Conservation (phyloP, 805 yeast species). For the Priceomyces haplophilus region DNA sequence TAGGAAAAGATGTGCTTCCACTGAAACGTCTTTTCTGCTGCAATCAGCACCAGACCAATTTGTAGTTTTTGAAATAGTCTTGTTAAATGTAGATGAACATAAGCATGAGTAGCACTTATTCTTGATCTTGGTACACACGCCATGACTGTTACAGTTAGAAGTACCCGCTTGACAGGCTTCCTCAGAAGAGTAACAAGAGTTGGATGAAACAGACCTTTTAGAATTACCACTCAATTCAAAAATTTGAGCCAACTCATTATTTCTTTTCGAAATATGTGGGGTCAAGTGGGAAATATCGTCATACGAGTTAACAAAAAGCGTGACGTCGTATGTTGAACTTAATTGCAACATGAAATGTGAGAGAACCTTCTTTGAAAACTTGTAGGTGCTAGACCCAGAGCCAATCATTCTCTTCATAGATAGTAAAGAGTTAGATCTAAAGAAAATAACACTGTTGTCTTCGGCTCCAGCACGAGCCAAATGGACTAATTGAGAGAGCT, state of each 20-base stretch:
- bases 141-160: slow-evolving; percentile 52
- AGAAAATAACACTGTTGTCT: slow-evolving; percentile 25
- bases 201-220: slow-evolving; percentile 2
- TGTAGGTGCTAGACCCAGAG: slow-evolving; percentile 37
- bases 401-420: slow-evolving; percentile 45
- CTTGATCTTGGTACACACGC: slow-evolving; percentile 41
- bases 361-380: slow-evolving; percentile 35
- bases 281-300: slow-evolving; percentile 2
- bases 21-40: slow-evolving; percentile 63
- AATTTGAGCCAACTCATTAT: slow-evolving; percentile 17
- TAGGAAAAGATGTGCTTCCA: slow-evolving; percentile 63
- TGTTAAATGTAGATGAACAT: slow-evolving; percentile 45
- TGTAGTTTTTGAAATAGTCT: slow-evolving; percentile 43
- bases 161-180: slow-evolving; percentile 48
- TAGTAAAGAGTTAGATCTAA: slow-evolving; percentile 42
- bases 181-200: slow-evolving; percentile 39
- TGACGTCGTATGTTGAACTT: slow-evolving; percentile 21
- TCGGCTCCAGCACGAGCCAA: slow-evolving; percentile 25
- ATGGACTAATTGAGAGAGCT: slow-evolving; percentile 46
- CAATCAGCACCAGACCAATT: slow-evolving; percentile 60
- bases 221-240: slow-evolving; percentile 3
- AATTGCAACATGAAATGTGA: slow-evolving; percentile 24
- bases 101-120: slow-evolving; percentile 49
- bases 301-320: slow-evolving; percentile 22
- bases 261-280: slow-evolving; percentile 10